Percentiles rank a stretch among this genome's conserved stretches.
Evolutionary conservation across 2,329 filamentous ascomycete species (phyloP).

Genomic region (Aaosphaeria arxii): DNA sequence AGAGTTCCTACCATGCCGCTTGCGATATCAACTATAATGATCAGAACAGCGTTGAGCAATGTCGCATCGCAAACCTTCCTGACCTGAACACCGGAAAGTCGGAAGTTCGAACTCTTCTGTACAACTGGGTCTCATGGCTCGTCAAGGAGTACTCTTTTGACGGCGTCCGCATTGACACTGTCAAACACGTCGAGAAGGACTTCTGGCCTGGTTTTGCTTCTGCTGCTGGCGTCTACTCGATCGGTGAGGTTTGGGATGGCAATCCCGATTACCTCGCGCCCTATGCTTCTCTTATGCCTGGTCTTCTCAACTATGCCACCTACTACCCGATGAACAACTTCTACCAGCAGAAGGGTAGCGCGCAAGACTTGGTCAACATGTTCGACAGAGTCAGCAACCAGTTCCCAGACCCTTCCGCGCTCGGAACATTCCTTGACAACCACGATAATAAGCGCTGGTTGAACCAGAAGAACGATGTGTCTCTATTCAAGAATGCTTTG

Average conservation of each 20-base stretch:
- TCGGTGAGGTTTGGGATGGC: slow-evolving; percentile 61
- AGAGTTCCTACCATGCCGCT: slow-evolving; percentile 2
- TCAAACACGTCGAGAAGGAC: slow-evolving; percentile 58
- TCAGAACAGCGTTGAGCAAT: slow-evolving; percentile 28
- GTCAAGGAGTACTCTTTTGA: slow-evolving; percentile 40
- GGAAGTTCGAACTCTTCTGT: slow-evolving; percentile 18
- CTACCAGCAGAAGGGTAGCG: slow-evolving; percentile 29
- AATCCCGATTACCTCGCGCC: slow-evolving; percentile 50
- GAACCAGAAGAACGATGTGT: slow-evolving; percentile 32
- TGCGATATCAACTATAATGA: slow-evolving; percentile 21
- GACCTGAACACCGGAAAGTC: slow-evolving; percentile 25
- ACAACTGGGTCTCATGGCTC: slow-evolving; percentile 31
- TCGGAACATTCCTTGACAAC: slow-evolving; percentile 40
- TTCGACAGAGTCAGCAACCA: slow-evolving; percentile 28
- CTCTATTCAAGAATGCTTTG: slow-evolving; percentile 37
- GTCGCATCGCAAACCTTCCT: slow-evolving; percentile 27
- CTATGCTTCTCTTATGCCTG: slow-evolving; percentile 56
- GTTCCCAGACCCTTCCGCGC: slow-evolving; percentile 32
- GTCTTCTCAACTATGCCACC: slow-evolving; percentile 59
- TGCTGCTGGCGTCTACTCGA: slow-evolving; percentile 56
- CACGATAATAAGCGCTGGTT: slow-evolving; percentile 40
- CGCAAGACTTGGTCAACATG: slow-evolving; percentile 34
- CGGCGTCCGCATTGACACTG: slow-evolving; percentile 58
- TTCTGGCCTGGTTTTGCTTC: slow-evolving; percentile 57
- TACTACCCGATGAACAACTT: slow-evolving; percentile 42